phyloP scores from a whole-genome alignment of 2,329 filamentous ascomycete genomes.

The Calonectria hawksworthii region DNA sequence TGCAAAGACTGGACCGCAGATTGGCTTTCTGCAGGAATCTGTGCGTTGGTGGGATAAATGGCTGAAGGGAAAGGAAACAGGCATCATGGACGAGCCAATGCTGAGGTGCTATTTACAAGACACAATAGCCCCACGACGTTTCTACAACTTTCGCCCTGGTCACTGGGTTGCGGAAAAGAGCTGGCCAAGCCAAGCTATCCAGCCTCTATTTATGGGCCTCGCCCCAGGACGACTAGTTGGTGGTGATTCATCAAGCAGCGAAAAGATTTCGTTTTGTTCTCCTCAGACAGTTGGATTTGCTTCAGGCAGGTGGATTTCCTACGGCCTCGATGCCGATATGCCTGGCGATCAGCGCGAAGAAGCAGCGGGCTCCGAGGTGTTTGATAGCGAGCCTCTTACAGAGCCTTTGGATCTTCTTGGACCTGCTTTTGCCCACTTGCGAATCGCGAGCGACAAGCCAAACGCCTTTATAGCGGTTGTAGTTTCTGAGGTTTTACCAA shows the following conservation, averaged over 20 bases:
- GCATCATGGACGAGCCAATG: conserved; percentile 14
- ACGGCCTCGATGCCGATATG: neutral
- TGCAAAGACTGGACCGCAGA: conserved; percentile 12
- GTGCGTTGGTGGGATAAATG: conserved; percentile 23
- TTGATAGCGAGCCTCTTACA: conserved; percentile 8
- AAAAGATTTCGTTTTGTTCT: conserved; percentile 5
- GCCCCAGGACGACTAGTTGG: neutral
- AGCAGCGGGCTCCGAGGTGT: neutral
- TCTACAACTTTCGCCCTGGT: conserved; percentile 1
- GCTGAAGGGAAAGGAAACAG: conserved; percentile 16
- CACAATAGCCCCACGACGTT: neutral
- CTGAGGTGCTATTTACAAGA: conserved; percentile 15
- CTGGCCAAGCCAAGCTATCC: neutral
- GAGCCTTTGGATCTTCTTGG: conserved; percentile 15
- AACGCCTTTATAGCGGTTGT: conserved; percentile 5
- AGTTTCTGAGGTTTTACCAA: conserved; percentile 14
- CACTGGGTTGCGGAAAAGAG: conserved; percentile 10
- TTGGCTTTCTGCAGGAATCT: conserved; percentile 18
- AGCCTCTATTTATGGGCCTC: neutral
- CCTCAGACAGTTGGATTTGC: conserved; percentile 20
- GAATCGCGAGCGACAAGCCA: conserved; percentile 19
- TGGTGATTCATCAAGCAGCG: neutral
- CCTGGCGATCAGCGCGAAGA: conserved; percentile 6
- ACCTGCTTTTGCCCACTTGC: neutral
- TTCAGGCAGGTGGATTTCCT: conserved; percentile 6